Percentiles rank a stretch among this genome's conserved stretches.
phyloP scores from a whole-genome alignment of 495 filamentous ascomycete species.

The Aspergillus coremiiformis region DNA sequence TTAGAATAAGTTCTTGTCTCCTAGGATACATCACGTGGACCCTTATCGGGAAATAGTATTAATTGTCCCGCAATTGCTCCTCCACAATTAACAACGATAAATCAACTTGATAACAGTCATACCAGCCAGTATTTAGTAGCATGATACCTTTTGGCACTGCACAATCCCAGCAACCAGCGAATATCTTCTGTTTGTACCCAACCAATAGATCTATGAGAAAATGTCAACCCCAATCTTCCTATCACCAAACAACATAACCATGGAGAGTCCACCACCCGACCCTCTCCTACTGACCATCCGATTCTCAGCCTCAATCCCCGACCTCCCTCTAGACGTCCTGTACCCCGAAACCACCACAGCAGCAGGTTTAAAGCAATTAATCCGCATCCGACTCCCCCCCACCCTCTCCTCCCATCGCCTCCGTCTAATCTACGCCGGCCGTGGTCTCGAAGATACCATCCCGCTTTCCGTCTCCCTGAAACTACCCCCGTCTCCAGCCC shows the following conservation, averaged over 20 bases:
- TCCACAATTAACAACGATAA: too few relatives aligned
- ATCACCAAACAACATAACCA: neutral
- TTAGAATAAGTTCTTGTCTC: neutral
- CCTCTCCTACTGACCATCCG: constrained; percentile 71
- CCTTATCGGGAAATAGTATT: neutral
- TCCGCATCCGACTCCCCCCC: constrained; percentile 63
- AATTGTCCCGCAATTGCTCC: too few relatives aligned
- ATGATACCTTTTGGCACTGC: too few relatives aligned
- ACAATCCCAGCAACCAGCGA: neutral
- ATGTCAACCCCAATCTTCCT: constrained; percentile 7
- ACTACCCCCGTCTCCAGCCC: constrained; percentile 45
- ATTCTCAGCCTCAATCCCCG: constrained; percentile 77
- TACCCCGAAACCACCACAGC: constrained; percentile 60
- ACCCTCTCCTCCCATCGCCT: constrained; percentile 58
- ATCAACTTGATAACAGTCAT: too few relatives aligned
- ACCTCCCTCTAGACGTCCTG: constrained; percentile 70
- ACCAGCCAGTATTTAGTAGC: too few relatives aligned
- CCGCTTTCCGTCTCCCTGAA: constrained; percentile 58
- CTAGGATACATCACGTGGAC: constrained; percentile 16
- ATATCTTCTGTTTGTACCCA: neutral
- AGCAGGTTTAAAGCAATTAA: constrained; percentile 68
- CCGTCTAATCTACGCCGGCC: constrained; percentile 81
- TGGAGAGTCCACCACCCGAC: constrained; percentile 21
- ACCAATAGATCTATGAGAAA: neutral
- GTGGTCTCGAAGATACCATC: constrained; percentile 66